Evolutionary conservation across 1,284 basidiomycete genomes (phyloP), one percentile per base, ranked within the genome.

Genomic region (Gymnopus androsaceus): DNA sequence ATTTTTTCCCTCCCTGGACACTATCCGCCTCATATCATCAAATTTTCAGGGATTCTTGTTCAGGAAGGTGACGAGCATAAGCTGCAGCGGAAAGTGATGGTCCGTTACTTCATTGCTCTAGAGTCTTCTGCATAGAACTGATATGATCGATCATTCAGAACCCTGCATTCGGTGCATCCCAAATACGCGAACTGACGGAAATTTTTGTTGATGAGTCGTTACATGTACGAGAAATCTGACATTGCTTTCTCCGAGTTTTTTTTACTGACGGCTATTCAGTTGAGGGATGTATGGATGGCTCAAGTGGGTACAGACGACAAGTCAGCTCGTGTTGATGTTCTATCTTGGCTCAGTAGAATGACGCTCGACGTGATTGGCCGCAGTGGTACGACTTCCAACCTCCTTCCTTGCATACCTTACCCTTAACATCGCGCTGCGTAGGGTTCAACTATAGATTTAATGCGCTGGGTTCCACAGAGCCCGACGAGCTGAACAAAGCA

Each of bases 291-390:
- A 14, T 81, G 74, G 78, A 60, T 58, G 2, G 48, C 59, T 1
- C 68, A 78, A 54, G 60, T 69, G 23, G 54, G 61, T 19, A 67
- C 69, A 57, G 57, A 67, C 48, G 59, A 61, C n/a, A 71, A 63
- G 15, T 56, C 54, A 23, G 66, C 59, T 0, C 69, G 62, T 2
- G 64, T 82, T 25, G 80, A 90, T 54, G 76, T 82, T 2, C 68
- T 84, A 7, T 68, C 75, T 0, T 84, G 81, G 75, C 66, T 89
- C 11, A 81, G 74, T 40, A 76, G 75, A 55, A 74, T 77, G 57
- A 89, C 88, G 0, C 70, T 90, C 27, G 87, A 90, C 61, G 75
- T 88, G 23, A 89, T 91, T 53, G 87, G 87, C 9, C 71, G 81
- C 11, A 83, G 87, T 23, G 74, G 1, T 87, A 85, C 67, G 75